Conservation (phyloP, 768 basidiomycete species). For the Boletus sp. region DNA sequence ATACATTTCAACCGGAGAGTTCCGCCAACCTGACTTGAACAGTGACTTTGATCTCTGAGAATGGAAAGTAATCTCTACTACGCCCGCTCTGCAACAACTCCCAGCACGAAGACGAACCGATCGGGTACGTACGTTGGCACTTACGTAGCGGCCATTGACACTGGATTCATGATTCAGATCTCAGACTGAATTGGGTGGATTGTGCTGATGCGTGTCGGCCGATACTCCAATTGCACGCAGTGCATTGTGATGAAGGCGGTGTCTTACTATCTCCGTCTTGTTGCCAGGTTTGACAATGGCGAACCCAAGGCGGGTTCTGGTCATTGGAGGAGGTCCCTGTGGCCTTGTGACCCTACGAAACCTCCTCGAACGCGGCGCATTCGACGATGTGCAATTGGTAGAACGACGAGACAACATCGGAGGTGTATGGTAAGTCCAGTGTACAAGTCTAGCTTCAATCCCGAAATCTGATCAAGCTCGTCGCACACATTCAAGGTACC, state of each 20-base stretch:
- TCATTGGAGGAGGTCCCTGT: constrained; percentile 47
- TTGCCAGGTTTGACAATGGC: not conserved
- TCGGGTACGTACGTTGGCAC: not conserved
- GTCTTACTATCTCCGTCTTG: constrained; percentile 2
- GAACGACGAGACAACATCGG: constrained; percentile 47
- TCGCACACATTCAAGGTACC: constrained; percentile 11
- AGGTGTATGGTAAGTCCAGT: constrained; percentile 44
- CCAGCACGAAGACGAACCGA: not conserved
- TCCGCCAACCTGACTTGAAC: not conserved
- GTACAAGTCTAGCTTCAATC: not conserved
- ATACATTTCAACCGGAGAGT: not conserved
- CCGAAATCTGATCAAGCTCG: too few relatives aligned
- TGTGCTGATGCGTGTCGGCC: not conserved
- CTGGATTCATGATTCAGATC: not conserved
- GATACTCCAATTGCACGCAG: not conserved
- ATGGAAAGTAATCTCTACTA: too few relatives aligned
- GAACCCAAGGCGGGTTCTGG: constrained; percentile 28
- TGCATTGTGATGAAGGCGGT: constrained; percentile 1
- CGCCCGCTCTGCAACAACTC: not conserved
- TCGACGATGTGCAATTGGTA: constrained; percentile 42
- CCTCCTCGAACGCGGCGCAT: constrained; percentile 38
- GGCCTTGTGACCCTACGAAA: constrained; percentile 51
- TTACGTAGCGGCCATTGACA: not conserved
- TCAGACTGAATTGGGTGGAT: not conserved
- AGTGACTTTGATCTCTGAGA: not conserved